Evolutionary conservation across 2,329 filamentous ascomycete species (phyloP), one percentile per base, ranked within the genome.

Genomic region (Ophiosphaerella korrae): DNA sequence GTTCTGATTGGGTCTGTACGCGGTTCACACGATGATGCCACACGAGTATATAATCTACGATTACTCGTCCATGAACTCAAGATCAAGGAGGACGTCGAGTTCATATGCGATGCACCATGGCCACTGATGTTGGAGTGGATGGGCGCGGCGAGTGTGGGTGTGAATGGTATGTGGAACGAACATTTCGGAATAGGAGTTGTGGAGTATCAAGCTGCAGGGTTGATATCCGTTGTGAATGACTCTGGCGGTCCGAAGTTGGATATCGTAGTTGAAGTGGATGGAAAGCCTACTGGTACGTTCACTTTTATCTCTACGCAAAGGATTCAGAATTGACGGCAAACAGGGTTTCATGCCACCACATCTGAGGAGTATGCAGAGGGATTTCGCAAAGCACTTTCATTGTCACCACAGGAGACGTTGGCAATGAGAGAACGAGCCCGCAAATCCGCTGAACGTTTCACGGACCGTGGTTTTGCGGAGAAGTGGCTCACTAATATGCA

Each of bases 161-260:
- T 96, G 26, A 99, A 99, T 64, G 91, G 89, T 67, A 99, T 99
- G 94, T 99, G 94, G 93, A 97, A 97, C 72, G 94, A 99, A 77
- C 94, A 99, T 74, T 99, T 99, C 71, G 94, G 94, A 18, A 99
- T 99, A 52, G 94, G 94, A 1, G 92, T 97, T 13, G 94, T 99
- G 35, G 94, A 99, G 78, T 99, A 97, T 70, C 92, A 97, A 71
- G 94, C 94, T 3, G 94, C 94, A 0, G 94, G 94, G 1, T 79
- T 99, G 50, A 92, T 99, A 50, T 87, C 88, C 5, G 92, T 99
- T 0, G 94, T 97, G 7, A 94, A 99, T 66, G 82, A 97, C 73
- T 94, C 89, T 43, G 94, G 93, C 7, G 94, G 94, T 0, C 94
- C 94, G 2, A 96, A 94, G 75, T 76, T 91, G 55, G 94, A 99